Conservation (phyloP, 1,284 basidiomycete species). For the Hypsizygus ulmarius region DNA sequence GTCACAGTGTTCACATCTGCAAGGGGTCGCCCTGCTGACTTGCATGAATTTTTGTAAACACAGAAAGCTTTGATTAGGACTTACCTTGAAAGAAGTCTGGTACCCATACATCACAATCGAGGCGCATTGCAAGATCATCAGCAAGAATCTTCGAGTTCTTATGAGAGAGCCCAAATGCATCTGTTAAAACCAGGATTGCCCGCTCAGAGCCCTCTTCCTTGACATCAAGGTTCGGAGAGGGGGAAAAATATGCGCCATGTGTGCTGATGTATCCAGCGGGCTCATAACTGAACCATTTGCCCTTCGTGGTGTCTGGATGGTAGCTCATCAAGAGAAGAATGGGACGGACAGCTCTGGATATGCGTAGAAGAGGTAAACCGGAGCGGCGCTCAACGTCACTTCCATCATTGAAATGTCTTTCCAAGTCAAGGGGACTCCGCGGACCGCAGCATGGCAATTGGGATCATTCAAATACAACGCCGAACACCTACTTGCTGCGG, state of each 20-base stretch:
- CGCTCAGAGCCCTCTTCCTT: slow-evolving; percentile 22
- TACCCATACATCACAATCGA: slow-evolving; percentile 63
- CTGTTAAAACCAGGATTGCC: slow-evolving; percentile 57
- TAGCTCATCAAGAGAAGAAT: slow-evolving; percentile 7
- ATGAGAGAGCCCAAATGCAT: slow-evolving; percentile 56
- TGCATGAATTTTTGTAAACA: slow-evolving; percentile 17
- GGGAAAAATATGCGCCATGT: slow-evolving; percentile 43
- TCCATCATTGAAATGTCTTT: too few species aligned
- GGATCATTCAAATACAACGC: not conserved
- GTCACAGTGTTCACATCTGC: slow-evolving; percentile 4
- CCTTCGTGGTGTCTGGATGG: slow-evolving; percentile 38
- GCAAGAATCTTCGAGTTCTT: slow-evolving; percentile 64
- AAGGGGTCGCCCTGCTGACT: slow-evolving; percentile 2
- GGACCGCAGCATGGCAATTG: too few species aligned
- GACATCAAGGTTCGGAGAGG: slow-evolving; percentile 23
- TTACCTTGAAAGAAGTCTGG: slow-evolving; percentile 51
- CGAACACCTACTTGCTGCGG: not conserved
- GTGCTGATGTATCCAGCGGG: slow-evolving; percentile 37
- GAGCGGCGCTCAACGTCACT: too few species aligned
- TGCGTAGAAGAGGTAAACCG: too few species aligned
- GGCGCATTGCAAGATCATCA: slow-evolving; percentile 50
- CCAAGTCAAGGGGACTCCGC: too few species aligned
- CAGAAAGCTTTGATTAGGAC: slow-evolving; percentile 14
- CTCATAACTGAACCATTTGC: slow-evolving; percentile 39
- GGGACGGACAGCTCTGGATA: not conserved